A percentile compares a stretch with the other conserved stretches of the same genome.
Conservation (phyloP, 202 grass and related monocot genomes). For the Eragrostis tef region DNA sequence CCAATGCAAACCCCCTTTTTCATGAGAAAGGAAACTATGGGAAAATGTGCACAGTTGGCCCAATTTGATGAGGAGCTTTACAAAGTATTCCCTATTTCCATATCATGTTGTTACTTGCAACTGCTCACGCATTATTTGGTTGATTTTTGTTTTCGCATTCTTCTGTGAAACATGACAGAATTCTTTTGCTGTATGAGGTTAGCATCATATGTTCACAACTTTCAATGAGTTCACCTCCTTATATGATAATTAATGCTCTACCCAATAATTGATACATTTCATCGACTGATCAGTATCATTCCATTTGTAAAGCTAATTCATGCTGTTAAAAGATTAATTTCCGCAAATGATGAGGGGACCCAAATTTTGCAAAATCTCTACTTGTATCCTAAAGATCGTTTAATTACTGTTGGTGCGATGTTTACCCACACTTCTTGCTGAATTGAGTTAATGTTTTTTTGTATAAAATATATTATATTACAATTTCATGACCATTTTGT, state of each 20-base stretch:
- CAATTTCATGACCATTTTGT: neutral
- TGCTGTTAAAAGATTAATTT: neutral
- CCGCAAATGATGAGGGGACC: no score
- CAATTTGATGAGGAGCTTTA: conserved; percentile 96
- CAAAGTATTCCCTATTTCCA: conserved; percentile 49
- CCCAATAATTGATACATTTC: conserved; percentile 1
- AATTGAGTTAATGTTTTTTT: neutral
- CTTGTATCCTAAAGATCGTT: neutral
- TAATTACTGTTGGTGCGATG: neutral
- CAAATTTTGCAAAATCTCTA: no score
- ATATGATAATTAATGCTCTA: conserved; percentile 19
- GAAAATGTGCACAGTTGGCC: conserved; percentile 90
- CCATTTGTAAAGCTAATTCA: neutral
- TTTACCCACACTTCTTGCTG: neutral
- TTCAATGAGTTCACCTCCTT: conserved; percentile 9
- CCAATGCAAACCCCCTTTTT: conserved; percentile 96
- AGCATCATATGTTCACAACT: neutral
- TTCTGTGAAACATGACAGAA: neutral
- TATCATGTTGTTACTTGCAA: neutral
- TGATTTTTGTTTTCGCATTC: neutral
- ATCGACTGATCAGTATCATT: conserved; percentile 19
- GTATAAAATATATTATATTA: neutral
- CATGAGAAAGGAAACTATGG: conserved; percentile 98
- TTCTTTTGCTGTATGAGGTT: conserved; percentile 25
- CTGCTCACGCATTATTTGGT: neutral